These are phyloP conservation scores for Gracilaria gracilis DNA, from an alignment of 23 red algal genomes.

Conservation along the genomic window DNA sequence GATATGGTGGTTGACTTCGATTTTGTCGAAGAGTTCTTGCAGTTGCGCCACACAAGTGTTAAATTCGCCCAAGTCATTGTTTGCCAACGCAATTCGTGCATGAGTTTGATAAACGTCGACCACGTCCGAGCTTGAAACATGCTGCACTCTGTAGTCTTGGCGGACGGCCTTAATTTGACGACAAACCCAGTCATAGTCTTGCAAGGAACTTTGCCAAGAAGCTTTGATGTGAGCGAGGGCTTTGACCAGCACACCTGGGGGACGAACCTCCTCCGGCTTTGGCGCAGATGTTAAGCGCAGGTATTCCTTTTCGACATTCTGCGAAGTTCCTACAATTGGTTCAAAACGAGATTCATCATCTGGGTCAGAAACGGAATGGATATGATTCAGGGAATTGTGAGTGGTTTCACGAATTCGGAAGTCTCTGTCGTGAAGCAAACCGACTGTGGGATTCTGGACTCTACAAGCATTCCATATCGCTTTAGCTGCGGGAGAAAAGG, in stretches of 20 bases:
- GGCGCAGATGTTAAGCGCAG: conserved; percentile 79
- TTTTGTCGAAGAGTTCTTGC: conserved; percentile 65
- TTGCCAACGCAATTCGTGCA: conserved; percentile 79
- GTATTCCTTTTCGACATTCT: conserved; percentile 82
- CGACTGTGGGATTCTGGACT: conserved; percentile 40
- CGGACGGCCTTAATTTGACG: conserved; percentile 87
- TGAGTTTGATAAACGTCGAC: conserved; percentile 82
- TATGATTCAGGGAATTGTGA: conserved; percentile 2
- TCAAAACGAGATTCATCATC: conserved; percentile 59
- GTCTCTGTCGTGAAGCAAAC: conserved; percentile 57
- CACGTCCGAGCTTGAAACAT: conserved; percentile 64
- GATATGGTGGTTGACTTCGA: conserved; percentile 15
- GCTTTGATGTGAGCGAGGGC: conserved; percentile 65
- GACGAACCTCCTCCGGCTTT: conserved; percentile 65
- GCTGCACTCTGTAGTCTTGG: conserved; percentile 85
- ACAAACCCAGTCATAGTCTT: conserved; percentile 83
- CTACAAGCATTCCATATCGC: conserved; percentile 40
- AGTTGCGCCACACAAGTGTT: conserved; percentile 82
- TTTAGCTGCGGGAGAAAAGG: conserved; percentile 40
- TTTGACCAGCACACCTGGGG: conserved; percentile 63
- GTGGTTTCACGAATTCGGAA: background rate
- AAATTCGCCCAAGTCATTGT: conserved; percentile 85
- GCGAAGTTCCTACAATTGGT: conserved; percentile 68
- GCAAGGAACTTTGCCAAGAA: conserved; percentile 33
- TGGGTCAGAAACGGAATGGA: conserved; percentile 29